These are phyloP conservation scores for Anthostomella pinea DNA, from an alignment of 2,329 filamentous ascomycete species.

Conservation along the genomic window DNA sequence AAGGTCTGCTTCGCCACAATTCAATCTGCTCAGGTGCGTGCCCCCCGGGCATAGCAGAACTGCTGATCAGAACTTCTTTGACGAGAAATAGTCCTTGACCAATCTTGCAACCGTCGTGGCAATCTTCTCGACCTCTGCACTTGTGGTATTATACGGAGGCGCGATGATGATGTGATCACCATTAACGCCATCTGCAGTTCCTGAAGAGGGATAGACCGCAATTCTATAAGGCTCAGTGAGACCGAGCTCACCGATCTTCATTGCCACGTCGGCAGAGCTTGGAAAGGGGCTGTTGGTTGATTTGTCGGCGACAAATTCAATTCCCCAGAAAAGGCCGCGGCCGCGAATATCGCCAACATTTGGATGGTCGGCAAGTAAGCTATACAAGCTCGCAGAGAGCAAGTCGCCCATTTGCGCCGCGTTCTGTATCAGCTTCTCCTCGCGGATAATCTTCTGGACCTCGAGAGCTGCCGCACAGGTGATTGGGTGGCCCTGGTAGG, in stretches of 20 bases:
- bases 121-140: slow-evolving; percentile 54
- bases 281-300: slow-evolving; percentile 36
- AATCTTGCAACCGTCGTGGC: slow-evolving; percentile 50
- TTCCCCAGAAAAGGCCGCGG: slow-evolving; percentile 43
- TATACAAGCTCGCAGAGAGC: slow-evolving; percentile 28
- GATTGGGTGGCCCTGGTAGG: slow-evolving; percentile 44
- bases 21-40: slow-evolving; percentile 52
- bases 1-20: too few relatives aligned
- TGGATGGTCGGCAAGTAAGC: slow-evolving; percentile 26
- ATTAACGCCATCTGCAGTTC: slow-evolving; percentile 48
- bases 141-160: slow-evolving; percentile 64
- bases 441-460: slow-evolving; percentile 37
- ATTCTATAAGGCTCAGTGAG: slow-evolving; percentile 20
- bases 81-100: slow-evolving; percentile 47
- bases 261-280: slow-evolving; percentile 11
- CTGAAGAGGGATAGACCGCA: slow-evolving; percentile 50
- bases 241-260: slow-evolving; percentile 13
- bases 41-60: too few relatives aligned
- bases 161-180: slow-evolving; percentile 66
- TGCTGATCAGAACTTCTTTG: too few relatives aligned
- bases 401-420: slow-evolving; percentile 30
- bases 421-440: slow-evolving; percentile 33
- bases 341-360: slow-evolving; percentile 41
- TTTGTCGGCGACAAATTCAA: slow-evolving; percentile 44
- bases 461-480: slow-evolving; percentile 37